These are phyloP conservation scores for Cicer arietinum DNA, from an alignment of 306 rosid species.

Conservation along the genomic window DNA sequence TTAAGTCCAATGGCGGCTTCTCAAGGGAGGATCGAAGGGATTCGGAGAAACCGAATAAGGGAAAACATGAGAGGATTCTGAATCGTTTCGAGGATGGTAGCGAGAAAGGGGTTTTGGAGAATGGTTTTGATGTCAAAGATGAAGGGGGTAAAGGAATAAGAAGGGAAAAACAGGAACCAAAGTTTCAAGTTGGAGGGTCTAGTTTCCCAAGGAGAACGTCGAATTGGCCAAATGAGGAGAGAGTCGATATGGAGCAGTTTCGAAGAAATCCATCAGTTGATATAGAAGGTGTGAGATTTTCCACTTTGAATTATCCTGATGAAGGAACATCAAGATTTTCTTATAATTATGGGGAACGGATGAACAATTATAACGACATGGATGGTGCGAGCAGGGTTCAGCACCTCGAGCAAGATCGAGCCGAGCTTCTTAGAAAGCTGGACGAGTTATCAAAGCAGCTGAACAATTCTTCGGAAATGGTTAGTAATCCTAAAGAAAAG, in stretches of 20 bases:
- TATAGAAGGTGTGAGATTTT: conserved; percentile 69
- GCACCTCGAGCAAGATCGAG: conserved; percentile 83
- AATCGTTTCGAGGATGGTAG: conserved; percentile 44
- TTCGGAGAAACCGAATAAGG: conserved; percentile 49
- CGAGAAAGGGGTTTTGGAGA: conserved; percentile 51
- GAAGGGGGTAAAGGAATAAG: conserved; percentile 52
- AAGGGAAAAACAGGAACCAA: conserved; percentile 53
- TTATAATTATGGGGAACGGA: conserved; percentile 55
- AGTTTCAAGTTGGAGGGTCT: conserved; percentile 48
- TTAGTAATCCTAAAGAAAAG: conserved; percentile 63
- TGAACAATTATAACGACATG: conserved; percentile 54
- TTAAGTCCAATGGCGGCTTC: conserved; percentile 49
- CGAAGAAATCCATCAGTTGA: conserved; percentile 53
- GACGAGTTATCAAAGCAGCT: conserved; percentile 86
- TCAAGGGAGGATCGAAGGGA: conserved; percentile 53
- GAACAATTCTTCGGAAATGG: conserved; percentile 70
- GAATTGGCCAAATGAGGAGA: conserved; percentile 66
- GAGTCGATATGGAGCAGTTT: conserved; percentile 53
- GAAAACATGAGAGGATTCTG: conserved; percentile 42
- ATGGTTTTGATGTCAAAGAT: conserved; percentile 49
- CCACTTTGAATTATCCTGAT: conserved; percentile 61
- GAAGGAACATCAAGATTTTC: conserved; percentile 73
- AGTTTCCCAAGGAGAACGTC: conserved; percentile 53
- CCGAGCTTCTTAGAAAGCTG: conserved; percentile 87
- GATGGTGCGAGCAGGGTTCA: conserved; percentile 61